Evolutionary conservation across 768 basidiomycete genomes (phyloP), one percentile per base, ranked within the genome.

Genomic region (Tricholoma bakamatsutake): DNA sequence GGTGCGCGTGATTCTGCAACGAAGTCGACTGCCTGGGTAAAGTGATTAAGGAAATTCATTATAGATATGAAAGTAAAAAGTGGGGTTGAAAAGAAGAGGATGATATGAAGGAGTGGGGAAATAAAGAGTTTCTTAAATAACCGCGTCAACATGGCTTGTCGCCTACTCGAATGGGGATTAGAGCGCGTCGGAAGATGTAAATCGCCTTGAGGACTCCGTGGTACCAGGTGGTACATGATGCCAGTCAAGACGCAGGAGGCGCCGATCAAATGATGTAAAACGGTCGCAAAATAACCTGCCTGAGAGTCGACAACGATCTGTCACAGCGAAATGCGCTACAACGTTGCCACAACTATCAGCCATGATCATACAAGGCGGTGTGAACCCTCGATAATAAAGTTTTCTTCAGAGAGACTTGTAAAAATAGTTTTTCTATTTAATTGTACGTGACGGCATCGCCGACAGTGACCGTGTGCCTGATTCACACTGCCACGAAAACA

Each of bases 11-110:
- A 54, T 39, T 66, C 66, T 5, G 42, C 21, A 17, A 55, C 21
- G 28, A 56, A 60, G 59, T 75, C 73, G 28, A 64, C 50, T 31
- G 52, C 49, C 28, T 61, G 54, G 12, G 71, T 64, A 30, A 70
- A 35, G 28, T 50, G 59, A 48, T 60, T 60, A 12, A 66, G 24
- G 40, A 70, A 11, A 8, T 33, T 33, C 42, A 50, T 27, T 45
- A 50, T 17, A 39, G 34, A 15, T 31, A 24, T 54, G 30, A 15
- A 39, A 4, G 6, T 24, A 35, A 33, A 18, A 24, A 17, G 15
- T 57, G 17, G 37, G 40, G 57, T 39, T 37, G 64, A 37, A 42
- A 58, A 13, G 53, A 53, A n/a, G 54, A 51, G 12, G 52, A 27
- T 50, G 55, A 31, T 47, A 55, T 45, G 34, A 50, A 57, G 50